A percentile compares a stretch with the other conserved stretches of the same genome.
These are phyloP conservation scores for Malus sieversii DNA, from an alignment of 306 rosid species.

Conservation along the genomic window DNA sequence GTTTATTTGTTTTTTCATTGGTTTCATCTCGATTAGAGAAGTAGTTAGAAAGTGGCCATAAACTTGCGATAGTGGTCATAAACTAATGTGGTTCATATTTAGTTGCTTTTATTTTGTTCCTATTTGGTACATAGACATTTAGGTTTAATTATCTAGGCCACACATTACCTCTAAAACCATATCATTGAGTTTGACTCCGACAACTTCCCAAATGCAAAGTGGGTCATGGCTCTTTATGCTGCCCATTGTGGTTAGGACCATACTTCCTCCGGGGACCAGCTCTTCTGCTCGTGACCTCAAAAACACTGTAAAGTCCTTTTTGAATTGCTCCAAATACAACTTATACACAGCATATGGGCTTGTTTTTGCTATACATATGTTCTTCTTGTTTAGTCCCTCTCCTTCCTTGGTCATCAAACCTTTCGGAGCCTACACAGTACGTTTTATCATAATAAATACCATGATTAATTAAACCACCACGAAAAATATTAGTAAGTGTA, in stretches of 20 bases:
- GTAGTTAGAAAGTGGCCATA: no score
- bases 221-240: conserved; percentile 5
- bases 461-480: neutral
- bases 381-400: conserved; percentile 16
- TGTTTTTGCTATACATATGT: neutral
- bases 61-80: no score
- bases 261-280: conserved; percentile 22
- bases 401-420: neutral
- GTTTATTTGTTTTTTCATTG: no score
- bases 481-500: neutral
- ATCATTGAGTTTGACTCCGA: conserved; percentile 30
- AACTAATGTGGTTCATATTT: no score
- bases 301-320: conserved; percentile 25
- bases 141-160: no score
- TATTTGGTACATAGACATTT: no score
- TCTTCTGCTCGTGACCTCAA: conserved; percentile 31
- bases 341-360: conserved; percentile 15
- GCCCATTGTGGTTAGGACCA: conserved; percentile 31
- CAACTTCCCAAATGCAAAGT: neutral
- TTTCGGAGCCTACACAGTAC: conserved; percentile 12
- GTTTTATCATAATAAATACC: neutral
- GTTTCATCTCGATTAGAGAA: no score
- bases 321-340: conserved; percentile 26
- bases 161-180: conserved; percentile 34
- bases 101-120: no score